A percentile compares a stretch with the other conserved stretches of the same genome.
These are phyloP conservation scores for Kwoniella shivajii DNA, from an alignment of 1,284 basidiomycete genomes.

Conservation along the genomic window DNA sequence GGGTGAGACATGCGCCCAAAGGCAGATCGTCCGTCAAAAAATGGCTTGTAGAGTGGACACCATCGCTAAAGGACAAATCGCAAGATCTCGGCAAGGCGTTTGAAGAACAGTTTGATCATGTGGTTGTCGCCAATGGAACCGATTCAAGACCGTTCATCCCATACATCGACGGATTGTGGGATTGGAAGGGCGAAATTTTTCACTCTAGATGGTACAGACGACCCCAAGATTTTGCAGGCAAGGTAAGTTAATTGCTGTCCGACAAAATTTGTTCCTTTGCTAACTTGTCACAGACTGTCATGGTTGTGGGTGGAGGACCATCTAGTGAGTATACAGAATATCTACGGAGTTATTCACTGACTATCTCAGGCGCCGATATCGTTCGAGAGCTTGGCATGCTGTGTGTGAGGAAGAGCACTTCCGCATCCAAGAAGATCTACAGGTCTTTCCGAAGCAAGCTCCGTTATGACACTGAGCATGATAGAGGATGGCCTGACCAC, in stretches of 20 bases:
- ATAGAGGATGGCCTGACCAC: conserved; percentile 13
- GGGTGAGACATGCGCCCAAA: conserved; percentile 14
- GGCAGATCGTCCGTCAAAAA: background rate
- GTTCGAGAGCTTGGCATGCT: conserved; percentile 16
- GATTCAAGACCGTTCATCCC: conserved; percentile 16
- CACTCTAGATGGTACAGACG: conserved; percentile 18
- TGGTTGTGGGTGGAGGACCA: conserved; percentile 15
- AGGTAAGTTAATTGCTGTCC: background rate
- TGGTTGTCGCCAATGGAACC: conserved; percentile 16
- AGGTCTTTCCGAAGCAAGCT: conserved; percentile 15
- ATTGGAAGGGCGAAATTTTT: conserved; percentile 16
- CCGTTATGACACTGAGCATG: conserved; percentile 14
- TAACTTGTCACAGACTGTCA: conserved; percentile 9
- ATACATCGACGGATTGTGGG: conserved; percentile 15
- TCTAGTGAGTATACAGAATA: conserved; percentile 2
- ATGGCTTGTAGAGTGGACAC: conserved; percentile 18
- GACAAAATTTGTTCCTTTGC: background rate
- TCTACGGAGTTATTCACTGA: background rate
- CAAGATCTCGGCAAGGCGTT: conserved; percentile 7
- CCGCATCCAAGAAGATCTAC: conserved; percentile 14
- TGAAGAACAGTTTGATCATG: conserved; percentile 15
- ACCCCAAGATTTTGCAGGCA: conserved; percentile 10
- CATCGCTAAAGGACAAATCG: conserved; percentile 3
- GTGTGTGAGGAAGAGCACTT: background rate
- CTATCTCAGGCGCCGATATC: conserved; percentile 10